Base-by-base conservation (phyloP, 2,329 filamentous ascomycete genomes). In the Pyrenochaeta sp. region DNA sequence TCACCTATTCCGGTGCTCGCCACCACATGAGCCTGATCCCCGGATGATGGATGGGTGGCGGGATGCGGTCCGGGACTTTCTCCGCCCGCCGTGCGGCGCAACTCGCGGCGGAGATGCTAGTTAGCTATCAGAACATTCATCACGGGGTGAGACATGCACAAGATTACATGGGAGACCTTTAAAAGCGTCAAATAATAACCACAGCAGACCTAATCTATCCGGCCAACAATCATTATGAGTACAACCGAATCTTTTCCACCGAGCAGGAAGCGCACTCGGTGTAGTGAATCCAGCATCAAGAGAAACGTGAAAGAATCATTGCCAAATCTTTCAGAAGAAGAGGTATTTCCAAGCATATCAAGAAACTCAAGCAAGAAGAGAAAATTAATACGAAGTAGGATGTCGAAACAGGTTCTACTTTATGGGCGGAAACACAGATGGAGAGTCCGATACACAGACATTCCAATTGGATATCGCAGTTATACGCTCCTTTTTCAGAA, bases 401-500 rank as follows among this genome's bases (percentile, higher is more conserved):
- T n/a, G 11, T 5, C 14, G 24, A 27, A 13, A 4, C 5, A 5
- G 9, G 5, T 27, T 5, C 5, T 27, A 27, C n/a, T n/a, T n/a
- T n/a, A n/a, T n/a, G n/a, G n/a, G 9, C 9, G 9, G 5, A 4
- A 27, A 27, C 9, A 11, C n/a, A 27, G 5, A 13, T 13, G 4
- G 10, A 5, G 5, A 27, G 9, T 4, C 9, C 4, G 4, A 10
- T 27, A 11, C 24, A 27, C 11, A 11, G 14, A 27, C 4, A 10
- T 27, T 5, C 4, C 4, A 35, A 21, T 9, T 6, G n/a, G 11
- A 17, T 36, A 11, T 15, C 13, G 3, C 4, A 39, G 10, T 50
- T 65, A 1, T 64, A 59, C 18, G 52, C 54, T 2, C 39, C 41
- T 7, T 53, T 52, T 4, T 41, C 38, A 2, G 36, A 48, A 14